phyloP scores from a whole-genome alignment of 1,284 basidiomycete species.

The Cryptococcus sp. region DNA sequence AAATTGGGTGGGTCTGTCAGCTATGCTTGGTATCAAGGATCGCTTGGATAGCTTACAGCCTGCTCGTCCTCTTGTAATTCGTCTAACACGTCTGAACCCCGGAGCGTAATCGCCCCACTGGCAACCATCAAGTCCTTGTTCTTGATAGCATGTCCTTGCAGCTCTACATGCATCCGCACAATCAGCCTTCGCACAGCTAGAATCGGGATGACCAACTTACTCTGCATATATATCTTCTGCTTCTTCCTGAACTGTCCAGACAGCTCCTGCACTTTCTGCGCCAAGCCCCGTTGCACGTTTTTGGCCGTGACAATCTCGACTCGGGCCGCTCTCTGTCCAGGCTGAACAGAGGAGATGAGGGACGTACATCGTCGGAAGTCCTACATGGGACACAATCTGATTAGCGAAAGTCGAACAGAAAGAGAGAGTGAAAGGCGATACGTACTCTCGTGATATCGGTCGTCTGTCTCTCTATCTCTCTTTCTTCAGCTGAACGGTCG shows the following conservation, averaged over 20 bases:
- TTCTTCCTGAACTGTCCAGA: constrained; percentile 95
- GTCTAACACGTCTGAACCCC: constrained; percentile 73
- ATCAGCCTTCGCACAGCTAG: background rate
- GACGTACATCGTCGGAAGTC: constrained; percentile 81
- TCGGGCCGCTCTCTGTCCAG: constrained; percentile 50
- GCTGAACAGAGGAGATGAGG: constrained; percentile 61
- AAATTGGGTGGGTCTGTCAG: constrained; percentile 1
- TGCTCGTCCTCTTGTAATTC: constrained; percentile 82
- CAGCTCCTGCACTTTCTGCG: constrained; percentile 89
- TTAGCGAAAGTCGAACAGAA: background rate
- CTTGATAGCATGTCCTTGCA: constrained; percentile 92
- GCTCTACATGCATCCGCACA: constrained; percentile 58
- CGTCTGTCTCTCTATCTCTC: constrained; percentile 86
- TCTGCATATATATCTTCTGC: constrained; percentile 95
- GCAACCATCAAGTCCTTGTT: constrained; percentile 87
- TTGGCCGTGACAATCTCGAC: constrained; percentile 74
- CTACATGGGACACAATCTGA: constrained; percentile 52
- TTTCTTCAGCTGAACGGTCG: constrained; percentile 89
- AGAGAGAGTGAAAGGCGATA: constrained; percentile 9
- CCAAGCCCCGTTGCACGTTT: constrained; percentile 96
- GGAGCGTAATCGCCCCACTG: constrained; percentile 72
- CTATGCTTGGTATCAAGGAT: constrained; percentile 5
- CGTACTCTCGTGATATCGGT: constrained; percentile 81
- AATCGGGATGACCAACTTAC: constrained; percentile 61
- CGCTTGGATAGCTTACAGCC: constrained; percentile 56